Evolutionary conservation across 805 yeast genomes (phyloP), one percentile per base, ranked within the genome.

Genomic region (Lachancea sp.): DNA sequence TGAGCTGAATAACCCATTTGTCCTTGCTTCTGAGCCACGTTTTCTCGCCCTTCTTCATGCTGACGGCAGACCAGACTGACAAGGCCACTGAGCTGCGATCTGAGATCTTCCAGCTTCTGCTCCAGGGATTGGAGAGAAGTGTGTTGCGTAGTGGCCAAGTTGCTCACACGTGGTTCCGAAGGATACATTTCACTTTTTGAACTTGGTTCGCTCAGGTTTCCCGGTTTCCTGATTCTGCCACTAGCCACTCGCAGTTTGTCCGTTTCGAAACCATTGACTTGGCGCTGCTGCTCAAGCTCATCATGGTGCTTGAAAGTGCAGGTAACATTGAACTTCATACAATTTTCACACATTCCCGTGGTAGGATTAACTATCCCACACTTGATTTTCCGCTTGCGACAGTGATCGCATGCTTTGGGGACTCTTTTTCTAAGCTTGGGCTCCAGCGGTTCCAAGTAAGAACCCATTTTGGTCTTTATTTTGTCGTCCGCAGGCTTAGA

Each of bases 361-460:
- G 34, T 29, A 3, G 50, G 47, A 35, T 55, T 46, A 6, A 58
- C 35, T 4, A 48, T 43, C 18, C 50, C 60, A 43, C 64, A 59
- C 38, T 56, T 56, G 25, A 59, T 55, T 41, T 59, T 59, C 31
- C 63, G 49, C 37, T 46, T 58, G 38, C 64, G 50, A 45, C 64
- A 59, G 38, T 51, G 52, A 43, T 59, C 64, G 46, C 64, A 59
- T 11, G 64, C 64, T 36, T 51, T 55, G 8, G 58, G 40, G 7
- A 53, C 63, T 38, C 64, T 48, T 41, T 48, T 56, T 36, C 53
- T 54, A 26, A 25, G 12, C 19, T 36, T 36, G 23, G 33, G 28
- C 12, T 26, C 28, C 33, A 36, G 20, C 13, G 32, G 25, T 8
- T 28, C 28, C 21, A 18, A 9, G n/a, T n/a, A 12, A 12, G 17